phyloP scores from a whole-genome alignment of 2,329 filamentous ascomycete species.

The Thielaviopsis euricoi region DNA sequence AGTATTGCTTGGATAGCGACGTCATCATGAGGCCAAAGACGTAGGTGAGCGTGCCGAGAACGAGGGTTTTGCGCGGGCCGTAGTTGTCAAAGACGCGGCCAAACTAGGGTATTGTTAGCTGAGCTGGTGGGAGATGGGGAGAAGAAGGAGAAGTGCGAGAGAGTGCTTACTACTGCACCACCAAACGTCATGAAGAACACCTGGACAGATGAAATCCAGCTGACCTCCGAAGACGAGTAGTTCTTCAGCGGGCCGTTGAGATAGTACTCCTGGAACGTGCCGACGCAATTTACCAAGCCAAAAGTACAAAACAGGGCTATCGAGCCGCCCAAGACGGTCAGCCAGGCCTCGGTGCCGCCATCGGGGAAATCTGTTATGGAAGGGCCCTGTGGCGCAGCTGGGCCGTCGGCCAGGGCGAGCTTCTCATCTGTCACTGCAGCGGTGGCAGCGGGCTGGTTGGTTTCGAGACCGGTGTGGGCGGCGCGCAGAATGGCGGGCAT shows the following conservation, averaged over 20 bases:
- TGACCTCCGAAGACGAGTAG: slow-evolving; percentile 33
- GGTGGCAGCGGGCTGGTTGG: too few species aligned
- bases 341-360: slow-evolving; percentile 40
- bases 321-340: slow-evolving; percentile 33
- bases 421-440: background rate
- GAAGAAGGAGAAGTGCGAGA: slow-evolving; percentile 19
- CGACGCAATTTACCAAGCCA: slow-evolving; percentile 28
- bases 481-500: slow-evolving; percentile 6
- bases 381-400: too few species aligned
- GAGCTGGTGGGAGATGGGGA: background rate
- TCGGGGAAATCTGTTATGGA: slow-evolving; percentile 34
- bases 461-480: slow-evolving; percentile 10
- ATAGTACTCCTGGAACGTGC: slow-evolving; percentile 45
- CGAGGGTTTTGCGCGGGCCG: slow-evolving; percentile 41
- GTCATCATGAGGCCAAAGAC: slow-evolving; percentile 52
- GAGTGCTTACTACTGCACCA: slow-evolving; percentile 25
- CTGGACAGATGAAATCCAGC: slow-evolving; percentile 44
- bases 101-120: slow-evolving; percentile 18
- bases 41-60: slow-evolving; percentile 36
- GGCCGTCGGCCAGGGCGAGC: background rate
- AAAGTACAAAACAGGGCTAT: slow-evolving; percentile 28
- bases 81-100: slow-evolving; percentile 49
- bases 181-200: slow-evolving; percentile 32
- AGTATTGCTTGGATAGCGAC: slow-evolving; percentile 30
- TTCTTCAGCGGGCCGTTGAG: slow-evolving; percentile 28